Conservation (phyloP, 768 basidiomycete species). For the Podaxis sp. region DNA sequence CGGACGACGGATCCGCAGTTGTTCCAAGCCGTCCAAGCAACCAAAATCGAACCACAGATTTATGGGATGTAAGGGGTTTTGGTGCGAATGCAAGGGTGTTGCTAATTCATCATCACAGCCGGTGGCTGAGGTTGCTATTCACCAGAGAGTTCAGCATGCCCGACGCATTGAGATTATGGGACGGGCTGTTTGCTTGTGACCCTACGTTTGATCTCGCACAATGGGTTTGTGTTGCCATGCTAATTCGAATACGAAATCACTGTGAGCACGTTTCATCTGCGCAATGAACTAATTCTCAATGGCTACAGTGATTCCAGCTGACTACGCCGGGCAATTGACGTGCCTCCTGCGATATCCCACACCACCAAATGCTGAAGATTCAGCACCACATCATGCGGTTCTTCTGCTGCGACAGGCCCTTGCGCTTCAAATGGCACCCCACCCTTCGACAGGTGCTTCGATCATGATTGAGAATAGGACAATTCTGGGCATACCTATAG, state of each 20-base stretch:
- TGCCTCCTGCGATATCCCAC: slow-evolving; percentile 83
- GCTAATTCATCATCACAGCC: slow-evolving; percentile 40
- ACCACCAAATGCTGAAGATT: slow-evolving; percentile 30
- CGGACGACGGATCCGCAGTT: slow-evolving; percentile 77
- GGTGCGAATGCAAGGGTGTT: not conserved
- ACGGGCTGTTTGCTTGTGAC: slow-evolving; percentile 89
- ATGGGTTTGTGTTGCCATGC: slow-evolving; percentile 92
- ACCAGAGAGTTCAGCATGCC: slow-evolving; percentile 85
- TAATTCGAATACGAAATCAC: slow-evolving; percentile 88
- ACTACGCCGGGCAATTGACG: slow-evolving; percentile 84
- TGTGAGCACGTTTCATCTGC: slow-evolving; percentile 43
- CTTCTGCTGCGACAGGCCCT: slow-evolving; percentile 84
- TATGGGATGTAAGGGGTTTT: slow-evolving; percentile 77
- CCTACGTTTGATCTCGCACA: slow-evolving; percentile 71
- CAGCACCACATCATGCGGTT: slow-evolving; percentile 49
- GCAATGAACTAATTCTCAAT: not conserved
- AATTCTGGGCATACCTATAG: slow-evolving; percentile 65
- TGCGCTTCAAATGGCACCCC: slow-evolving; percentile 70
- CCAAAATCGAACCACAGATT: slow-evolving; percentile 92
- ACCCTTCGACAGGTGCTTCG: slow-evolving; percentile 69
- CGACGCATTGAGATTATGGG: slow-evolving; percentile 90
- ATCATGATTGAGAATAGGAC: slow-evolving; percentile 81
- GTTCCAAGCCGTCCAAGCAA: slow-evolving; percentile 67
- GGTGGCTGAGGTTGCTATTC: slow-evolving; percentile 92
- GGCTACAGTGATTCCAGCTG: slow-evolving; percentile 70